Evolutionary conservation across 129 eudicot genomes (phyloP).

Genomic region (Helianthus annuus): DNA sequence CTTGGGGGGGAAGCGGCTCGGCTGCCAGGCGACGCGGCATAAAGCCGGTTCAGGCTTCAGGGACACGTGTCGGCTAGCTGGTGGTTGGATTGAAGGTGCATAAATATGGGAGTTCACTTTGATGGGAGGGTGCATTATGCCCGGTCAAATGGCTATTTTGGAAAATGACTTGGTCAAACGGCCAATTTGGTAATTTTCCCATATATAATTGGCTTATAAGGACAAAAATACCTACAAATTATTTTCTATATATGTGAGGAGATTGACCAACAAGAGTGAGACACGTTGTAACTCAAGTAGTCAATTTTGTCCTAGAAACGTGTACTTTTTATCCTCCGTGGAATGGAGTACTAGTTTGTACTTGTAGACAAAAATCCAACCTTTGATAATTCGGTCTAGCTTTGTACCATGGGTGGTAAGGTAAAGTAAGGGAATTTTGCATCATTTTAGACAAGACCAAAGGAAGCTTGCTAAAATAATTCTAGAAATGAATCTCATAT

Average conservation of each 20-base stretch:
- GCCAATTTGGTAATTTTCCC: no score
- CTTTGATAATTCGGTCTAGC: background rate
- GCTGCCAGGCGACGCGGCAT: no score
- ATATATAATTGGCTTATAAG: background rate
- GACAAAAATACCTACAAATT: background rate
- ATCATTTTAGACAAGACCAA: background rate
- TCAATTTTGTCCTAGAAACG: background rate
- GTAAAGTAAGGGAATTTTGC: background rate
- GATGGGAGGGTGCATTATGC: no score
- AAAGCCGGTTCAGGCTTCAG: no score
- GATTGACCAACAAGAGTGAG: constrained; percentile 1
- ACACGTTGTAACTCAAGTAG: background rate
- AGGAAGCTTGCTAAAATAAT: background rate
- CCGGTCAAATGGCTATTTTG: no score
- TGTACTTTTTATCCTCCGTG: constrained; percentile 1
- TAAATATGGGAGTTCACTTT: no score
- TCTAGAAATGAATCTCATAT: background rate
- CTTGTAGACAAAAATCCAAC: constrained; percentile 9
- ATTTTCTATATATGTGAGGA: background rate
- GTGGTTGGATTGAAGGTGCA: no score
- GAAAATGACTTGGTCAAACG: no score
- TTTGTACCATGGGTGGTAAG: background rate
- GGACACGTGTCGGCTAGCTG: no score
- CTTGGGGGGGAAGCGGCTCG: no score
- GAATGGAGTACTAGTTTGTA: constrained; percentile 9